phyloP scores from a whole-genome alignment of 768 basidiomycete species.

The Xerocomellus chrysenteron region DNA sequence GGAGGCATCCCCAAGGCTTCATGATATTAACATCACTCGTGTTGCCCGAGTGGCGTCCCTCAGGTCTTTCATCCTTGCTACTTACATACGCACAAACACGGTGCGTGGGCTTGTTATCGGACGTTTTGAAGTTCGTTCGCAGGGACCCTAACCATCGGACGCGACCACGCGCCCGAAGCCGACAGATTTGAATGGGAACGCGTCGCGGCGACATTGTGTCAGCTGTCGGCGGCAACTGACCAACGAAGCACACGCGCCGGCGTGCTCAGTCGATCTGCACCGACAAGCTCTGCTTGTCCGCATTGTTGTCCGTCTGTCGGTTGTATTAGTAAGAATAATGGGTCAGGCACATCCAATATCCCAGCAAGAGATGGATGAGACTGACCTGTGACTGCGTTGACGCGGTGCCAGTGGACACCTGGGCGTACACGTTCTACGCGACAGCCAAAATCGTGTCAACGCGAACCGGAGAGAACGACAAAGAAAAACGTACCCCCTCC shows the following conservation, averaged over 20 bases:
- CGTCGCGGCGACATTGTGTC: background rate
- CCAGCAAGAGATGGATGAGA: background rate
- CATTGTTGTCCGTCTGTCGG: background rate
- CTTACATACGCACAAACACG: background rate
- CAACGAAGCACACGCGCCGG: background rate
- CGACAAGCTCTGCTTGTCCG: constrained; percentile 4
- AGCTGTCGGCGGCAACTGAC: background rate
- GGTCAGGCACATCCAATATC: background rate
- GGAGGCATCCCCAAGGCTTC: background rate
- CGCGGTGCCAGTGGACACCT: constrained; percentile 8
- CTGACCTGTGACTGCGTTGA: constrained; percentile 24
- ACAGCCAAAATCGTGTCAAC: background rate
- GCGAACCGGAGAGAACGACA: too few species aligned
- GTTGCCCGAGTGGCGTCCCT: background rate
- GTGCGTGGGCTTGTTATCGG: background rate
- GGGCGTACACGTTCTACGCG: constrained; percentile 13
- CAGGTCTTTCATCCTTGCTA: background rate
- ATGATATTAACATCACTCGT: background rate
- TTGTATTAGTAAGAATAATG: background rate
- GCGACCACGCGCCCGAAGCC: background rate
- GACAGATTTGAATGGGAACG: background rate
- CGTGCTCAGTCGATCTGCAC: background rate
- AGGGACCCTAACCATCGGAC: too few species aligned
- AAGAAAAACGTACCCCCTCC: constrained; percentile 2
- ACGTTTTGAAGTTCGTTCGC: background rate